phyloP scores from a whole-genome alignment of 805 yeast species.

The Blastobotrys chiropterorum region DNA sequence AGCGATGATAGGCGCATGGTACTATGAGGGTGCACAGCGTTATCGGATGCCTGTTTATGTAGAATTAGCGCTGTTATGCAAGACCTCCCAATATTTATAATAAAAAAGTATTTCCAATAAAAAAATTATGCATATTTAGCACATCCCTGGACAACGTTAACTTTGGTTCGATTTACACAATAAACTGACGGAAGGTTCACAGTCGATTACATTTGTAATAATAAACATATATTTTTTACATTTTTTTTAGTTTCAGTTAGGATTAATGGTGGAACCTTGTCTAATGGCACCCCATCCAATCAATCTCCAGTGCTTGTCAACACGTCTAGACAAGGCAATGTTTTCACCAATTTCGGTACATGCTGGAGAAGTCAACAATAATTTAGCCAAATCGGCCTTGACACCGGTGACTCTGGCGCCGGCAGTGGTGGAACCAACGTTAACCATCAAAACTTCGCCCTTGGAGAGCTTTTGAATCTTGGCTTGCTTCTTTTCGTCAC shows the following conservation, averaged over 20 bases:
- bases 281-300: conserved; percentile 99
- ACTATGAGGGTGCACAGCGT: too few relatives aligned
- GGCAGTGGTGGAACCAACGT: conserved; percentile 98
- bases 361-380: conserved; percentile 94
- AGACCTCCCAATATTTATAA: too few relatives aligned
- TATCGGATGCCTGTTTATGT: too few relatives aligned
- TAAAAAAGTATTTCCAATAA: too few relatives aligned
- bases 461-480: conserved; percentile 91
- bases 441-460: conserved; percentile 97
- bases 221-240: neutral
- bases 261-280: conserved; percentile 53
- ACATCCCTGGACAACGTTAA: too few relatives aligned
- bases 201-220: neutral
- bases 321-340: conserved; percentile 97
- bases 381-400: conserved; percentile 98
- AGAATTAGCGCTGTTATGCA: too few relatives aligned
- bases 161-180: too few relatives aligned
- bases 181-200: too few relatives aligned
- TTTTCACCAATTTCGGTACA: conserved; percentile 98
- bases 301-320: conserved; percentile 99
- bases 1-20: too few relatives aligned
- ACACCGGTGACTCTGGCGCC: conserved; percentile 99
- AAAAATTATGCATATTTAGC: too few relatives aligned
- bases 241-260: conserved; percentile 11
- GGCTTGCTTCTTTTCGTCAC: conserved; percentile 95